Base-by-base conservation (phyloP, 176 grass and related monocot species). In the Cenchrus americanus region DNA sequence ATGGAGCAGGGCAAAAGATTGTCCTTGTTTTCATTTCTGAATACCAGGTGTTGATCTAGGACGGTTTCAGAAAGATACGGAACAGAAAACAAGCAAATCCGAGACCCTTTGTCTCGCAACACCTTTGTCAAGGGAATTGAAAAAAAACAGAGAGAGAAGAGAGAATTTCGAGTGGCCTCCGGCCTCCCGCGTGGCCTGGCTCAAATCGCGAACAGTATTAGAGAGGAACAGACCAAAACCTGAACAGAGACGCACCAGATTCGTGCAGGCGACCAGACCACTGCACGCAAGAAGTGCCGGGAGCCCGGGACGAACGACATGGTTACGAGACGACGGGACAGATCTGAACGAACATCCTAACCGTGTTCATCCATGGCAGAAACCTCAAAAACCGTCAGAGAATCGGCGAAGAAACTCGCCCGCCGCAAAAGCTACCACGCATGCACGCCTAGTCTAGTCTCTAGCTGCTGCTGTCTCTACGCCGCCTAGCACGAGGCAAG, bases 281-380 rank as follows among this genome's bases (percentile, higher is more conserved):
- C 27, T 30, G 27, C 27, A 22, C 21, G 26, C 40, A 32, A 54
- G 18, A 49, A 49, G 53, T 52, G 26, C 62, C 14, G 62, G 62
- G n/a, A n/a, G n/a, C n/a, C 24, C 26, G 30, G 64, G 15, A 66
- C 60, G 12, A 30, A 24, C 12, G 23, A 26, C 23, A 26, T 0
- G 1, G 27, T 30, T 1, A 63, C 8, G 9, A 8, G 12, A 44
- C 2, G 6, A 49, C 47, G 10, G 19, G 77, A 23, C 67, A 84
- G 88, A 90, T 86, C 83, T 82, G 74, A 70, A 37, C 2, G 60
- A 77, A 60, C 24, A 27, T 22, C 40, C 41, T 22, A 66, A 30
- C 14, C 30, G 34, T 18, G 7, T 15, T 4, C 71, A 72, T 22
- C 79, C 72, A 72, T 7, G 64, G 32, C 55, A 71, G 55, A 44